Conservation (phyloP, 1,284 basidiomycete genomes). For the Naganishia sp. region DNA sequence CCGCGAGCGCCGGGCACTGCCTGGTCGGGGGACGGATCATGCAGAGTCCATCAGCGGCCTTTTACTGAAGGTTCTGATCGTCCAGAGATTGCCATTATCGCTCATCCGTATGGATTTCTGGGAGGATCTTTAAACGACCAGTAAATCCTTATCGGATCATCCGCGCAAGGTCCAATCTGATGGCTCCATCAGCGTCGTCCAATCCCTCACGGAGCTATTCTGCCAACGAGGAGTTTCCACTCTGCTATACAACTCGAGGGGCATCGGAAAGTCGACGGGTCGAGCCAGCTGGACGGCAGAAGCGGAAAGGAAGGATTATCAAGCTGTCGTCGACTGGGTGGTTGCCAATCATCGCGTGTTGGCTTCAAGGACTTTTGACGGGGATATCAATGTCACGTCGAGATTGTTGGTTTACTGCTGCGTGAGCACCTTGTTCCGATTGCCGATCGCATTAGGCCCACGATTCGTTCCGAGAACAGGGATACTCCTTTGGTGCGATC, state of each 20-base stretch:
- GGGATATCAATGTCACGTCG: too few species aligned
- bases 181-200: constrained; percentile 23
- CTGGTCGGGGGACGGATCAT: too few species aligned
- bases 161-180: neutral
- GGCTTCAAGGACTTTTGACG: neutral
- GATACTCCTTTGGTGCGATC: constrained; percentile 31
- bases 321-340: constrained; percentile 21
- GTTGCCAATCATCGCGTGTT: neutral
- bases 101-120: constrained; percentile 31
- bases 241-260: constrained; percentile 32
- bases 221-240: constrained; percentile 1
- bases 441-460: neutral
- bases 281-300: constrained; percentile 32
- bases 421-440: constrained; percentile 1
- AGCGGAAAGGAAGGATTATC: constrained; percentile 28
- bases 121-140: constrained; percentile 32
- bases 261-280: constrained; percentile 21
- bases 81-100: constrained; percentile 18
- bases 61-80: neutral
- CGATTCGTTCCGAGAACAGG: constrained; percentile 10
- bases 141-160: constrained; percentile 1
- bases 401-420: constrained; percentile 20
- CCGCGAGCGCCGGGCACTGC: too few species aligned
- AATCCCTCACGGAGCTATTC: constrained; percentile 1
- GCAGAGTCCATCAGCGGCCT: too few species aligned